Base-by-base conservation (phyloP, 805 yeast species). In the Schwanniomyces sp. region DNA sequence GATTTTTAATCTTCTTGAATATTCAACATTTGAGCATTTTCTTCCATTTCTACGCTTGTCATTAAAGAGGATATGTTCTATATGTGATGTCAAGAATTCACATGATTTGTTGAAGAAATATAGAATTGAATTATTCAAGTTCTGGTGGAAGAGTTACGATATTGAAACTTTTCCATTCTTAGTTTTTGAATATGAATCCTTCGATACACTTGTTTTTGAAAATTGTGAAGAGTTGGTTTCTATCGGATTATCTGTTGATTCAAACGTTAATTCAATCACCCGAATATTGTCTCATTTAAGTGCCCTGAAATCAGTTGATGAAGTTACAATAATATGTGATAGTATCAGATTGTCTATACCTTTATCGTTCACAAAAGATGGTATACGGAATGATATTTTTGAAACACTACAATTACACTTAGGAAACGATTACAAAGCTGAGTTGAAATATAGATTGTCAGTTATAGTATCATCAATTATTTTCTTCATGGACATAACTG, bases 301-400 rank as follows among this genome's bases (percentile, higher is more conserved):
- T 58, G 7, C 43, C 48, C 21, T 53, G 6, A 61, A 51, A 14
- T 37, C 45, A 1, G 7, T 29, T 9, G 58, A 56, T 16, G 9
- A 43, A 3, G 39, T 46, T 16, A 46, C 63, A 10, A 29, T 75
- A 8, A 51, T 67, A 7, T 49, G 53, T 5, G 72, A 69, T 9
- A 58, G 76, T 26, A 45, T 77, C 6, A 61, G 79, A 0, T 46
- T 64, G n/a, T 53, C 72, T 0, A 62, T 82, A 1, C 73, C 85
- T 0, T 52, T 80, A 17, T 63, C 81, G 0, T 79, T 66, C 51
- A 61, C 78, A 0, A 61, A 58, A 11, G 59, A 58, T 29, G 81
- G 82, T 0, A 43, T 60, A 1, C 56, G 76, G 47, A 61, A 66
- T 43, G 63, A 62, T 5, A 55, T 74, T 0, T 69, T 65, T 30